phyloP scores from a whole-genome alignment of 2,329 filamentous ascomycete species.

The Periconia digitata region DNA sequence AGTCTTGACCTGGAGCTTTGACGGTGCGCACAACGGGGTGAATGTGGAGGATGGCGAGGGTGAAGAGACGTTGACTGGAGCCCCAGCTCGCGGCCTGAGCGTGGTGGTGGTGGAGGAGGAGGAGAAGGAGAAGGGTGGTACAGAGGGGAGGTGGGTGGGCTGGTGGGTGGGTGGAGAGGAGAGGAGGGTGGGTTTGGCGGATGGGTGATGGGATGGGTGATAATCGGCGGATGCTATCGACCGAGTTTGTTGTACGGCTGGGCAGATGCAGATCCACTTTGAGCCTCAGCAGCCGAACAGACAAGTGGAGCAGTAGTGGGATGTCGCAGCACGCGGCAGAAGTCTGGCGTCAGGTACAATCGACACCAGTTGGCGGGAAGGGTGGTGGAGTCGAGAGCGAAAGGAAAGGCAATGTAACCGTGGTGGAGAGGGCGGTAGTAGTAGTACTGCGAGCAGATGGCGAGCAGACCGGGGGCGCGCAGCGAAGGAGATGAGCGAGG shows the following conservation, averaged over 20 bases:
- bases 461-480: not conserved
- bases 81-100: conserved; percentile 5
- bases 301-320: conserved; percentile 33
- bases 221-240: conserved; percentile 12
- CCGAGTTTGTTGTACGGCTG: conserved; percentile 33
- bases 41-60: conserved; percentile 1
- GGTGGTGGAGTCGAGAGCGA: conserved; percentile 18
- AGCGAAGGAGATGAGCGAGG: not conserved
- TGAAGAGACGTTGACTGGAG: not conserved
- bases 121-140: conserved; percentile 1
- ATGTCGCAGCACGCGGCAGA: conserved; percentile 28
- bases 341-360: conserved; percentile 23
- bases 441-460: not conserved
- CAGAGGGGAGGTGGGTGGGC: conserved; percentile 2
- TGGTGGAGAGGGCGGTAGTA: not conserved
- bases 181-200: not conserved
- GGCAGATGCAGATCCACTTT: conserved; percentile 34
- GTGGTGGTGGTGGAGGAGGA: conserved; percentile 2
- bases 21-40: not conserved
- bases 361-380: conserved; percentile 16
- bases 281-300: conserved; percentile 40
- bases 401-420: too few species aligned
- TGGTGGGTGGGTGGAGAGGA: conserved; percentile 2
- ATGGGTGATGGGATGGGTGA: conserved; percentile 2
- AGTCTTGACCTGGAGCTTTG: not conserved